Evolutionary conservation across 2,329 filamentous ascomycete species (phyloP).

Genomic region (Sporothrix phasma): DNA sequence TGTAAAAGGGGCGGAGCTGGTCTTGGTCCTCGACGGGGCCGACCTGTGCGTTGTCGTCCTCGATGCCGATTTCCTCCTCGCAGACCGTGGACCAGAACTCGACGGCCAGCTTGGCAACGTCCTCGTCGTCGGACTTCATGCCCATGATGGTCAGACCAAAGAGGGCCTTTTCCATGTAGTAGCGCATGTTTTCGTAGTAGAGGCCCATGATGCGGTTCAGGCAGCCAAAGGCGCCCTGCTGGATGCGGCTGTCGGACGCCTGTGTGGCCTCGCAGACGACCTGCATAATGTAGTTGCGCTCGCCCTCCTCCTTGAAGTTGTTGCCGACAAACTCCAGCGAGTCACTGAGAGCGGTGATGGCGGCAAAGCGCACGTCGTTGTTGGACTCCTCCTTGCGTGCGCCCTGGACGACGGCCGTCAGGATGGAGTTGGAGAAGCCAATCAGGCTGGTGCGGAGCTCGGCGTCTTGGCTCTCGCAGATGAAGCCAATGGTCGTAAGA

Average conservation of each 20-base stretch:
- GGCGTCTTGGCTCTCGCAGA: conserved; percentile 88
- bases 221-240: conserved; percentile 93
- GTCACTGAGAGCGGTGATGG: conserved; percentile 88
- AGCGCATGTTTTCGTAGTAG: conserved; percentile 99
- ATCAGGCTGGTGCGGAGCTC: conserved; percentile 74
- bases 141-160: conserved; percentile 95
- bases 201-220: conserved; percentile 97
- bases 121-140: conserved; percentile 97
- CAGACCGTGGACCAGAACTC: conserved; percentile 99
- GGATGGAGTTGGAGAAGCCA: conserved; percentile 89
- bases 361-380: conserved; percentile 78
- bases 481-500: conserved; percentile 92
- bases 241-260: conserved; percentile 79
- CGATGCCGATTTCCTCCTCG: conserved; percentile 95
- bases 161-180: conserved; percentile 99
- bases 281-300: conserved; percentile 99
- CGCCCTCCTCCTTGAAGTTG: conserved; percentile 98
- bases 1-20: conserved; percentile 86
- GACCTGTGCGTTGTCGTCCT: conserved; percentile 86
- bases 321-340: conserved; percentile 95
- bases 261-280: conserved; percentile 98
- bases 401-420: conserved; percentile 95
- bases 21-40: conserved; percentile 54
- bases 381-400: conserved; percentile 94
- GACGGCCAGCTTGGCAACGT: conserved; percentile 93